Percentiles rank a stretch among this genome's conserved stretches.
Evolutionary conservation across 306 rosid genomes (phyloP).

Genomic region (Casuarina equisetifolia): DNA sequence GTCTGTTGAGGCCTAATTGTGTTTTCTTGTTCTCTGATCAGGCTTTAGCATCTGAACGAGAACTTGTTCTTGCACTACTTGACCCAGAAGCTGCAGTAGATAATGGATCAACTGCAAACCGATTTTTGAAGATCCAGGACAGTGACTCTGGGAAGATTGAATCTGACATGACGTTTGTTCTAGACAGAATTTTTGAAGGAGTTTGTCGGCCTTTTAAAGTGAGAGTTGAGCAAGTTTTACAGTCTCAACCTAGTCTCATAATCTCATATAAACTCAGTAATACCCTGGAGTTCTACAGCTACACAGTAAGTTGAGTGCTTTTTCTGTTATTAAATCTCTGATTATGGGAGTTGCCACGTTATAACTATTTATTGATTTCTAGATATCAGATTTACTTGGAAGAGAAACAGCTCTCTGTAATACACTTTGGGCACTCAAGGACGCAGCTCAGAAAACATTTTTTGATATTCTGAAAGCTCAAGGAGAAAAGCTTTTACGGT

Average conservation of each 20-base stretch:
- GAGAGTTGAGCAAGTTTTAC: slow-evolving; percentile 97
- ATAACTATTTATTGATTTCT: slow-evolving; percentile 31
- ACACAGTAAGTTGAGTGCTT: slow-evolving; percentile 69
- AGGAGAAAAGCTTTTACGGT: slow-evolving; percentile 93
- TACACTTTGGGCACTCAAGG: slow-evolving; percentile 80
- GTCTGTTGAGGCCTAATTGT: slow-evolving; percentile 14
- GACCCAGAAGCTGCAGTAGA: slow-evolving; percentile 79
- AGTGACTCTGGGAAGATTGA: slow-evolving; percentile 58
- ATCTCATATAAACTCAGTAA: slow-evolving; percentile 87
- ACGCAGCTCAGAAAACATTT: slow-evolving; percentile 90
- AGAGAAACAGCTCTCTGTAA: slow-evolving; percentile 85
- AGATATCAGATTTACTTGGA: slow-evolving; percentile 94
- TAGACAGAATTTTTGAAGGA: slow-evolving; percentile 97
- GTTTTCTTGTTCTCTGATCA: slow-evolving; percentile 34
- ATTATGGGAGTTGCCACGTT: slow-evolving; percentile 2
- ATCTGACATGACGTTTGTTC: slow-evolving; percentile 81
- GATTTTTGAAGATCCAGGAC: slow-evolving; percentile 50
- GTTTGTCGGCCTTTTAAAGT: slow-evolving; percentile 98
- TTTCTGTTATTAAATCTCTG: slow-evolving; percentile 3
- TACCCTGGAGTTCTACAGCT: slow-evolving; percentile 89
- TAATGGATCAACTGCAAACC: slow-evolving; percentile 53
- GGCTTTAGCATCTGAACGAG: slow-evolving; percentile 99
- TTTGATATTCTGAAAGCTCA: slow-evolving; percentile 85
- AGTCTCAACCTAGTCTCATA: slow-evolving; percentile 89
- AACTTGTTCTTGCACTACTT: slow-evolving; percentile 71